Evolutionary conservation across 257 asterid genomes (phyloP), one percentile per base, ranked within the genome.

Genomic region (Nicotiana undulata): DNA sequence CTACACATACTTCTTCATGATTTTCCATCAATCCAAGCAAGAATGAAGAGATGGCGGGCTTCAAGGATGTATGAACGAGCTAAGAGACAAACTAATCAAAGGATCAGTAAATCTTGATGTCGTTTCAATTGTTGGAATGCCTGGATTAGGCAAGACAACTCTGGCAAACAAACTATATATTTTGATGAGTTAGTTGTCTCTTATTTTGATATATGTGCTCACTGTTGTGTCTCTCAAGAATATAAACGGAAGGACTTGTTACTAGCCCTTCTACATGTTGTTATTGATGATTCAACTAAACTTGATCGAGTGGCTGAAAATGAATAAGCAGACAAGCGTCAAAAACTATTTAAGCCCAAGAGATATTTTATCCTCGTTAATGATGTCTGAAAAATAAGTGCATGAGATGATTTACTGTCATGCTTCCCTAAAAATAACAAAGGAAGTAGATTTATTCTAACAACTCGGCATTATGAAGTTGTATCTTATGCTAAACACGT

Each of bases 51-150:
- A 77, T 89, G 9, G 90, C 88, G 3, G 92, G 90, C 79, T 88
- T 89, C 31, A 88, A 86, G 12, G 93, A 89, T 46, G 93, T 86
- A 86, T 85, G 1, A 64, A 22, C 6, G 81, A 22, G 31, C 13
- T 89, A 31, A 76, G 77, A 51, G 84, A 55, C 16, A 83, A 82
- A 44, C 85, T 89, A 61, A 79, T 10, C 0, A 84, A 81, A n/a
- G 89, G 85, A 74, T 56, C 86, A 1, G 4, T 7, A 11, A 37
- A 79, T 2, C 83, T 88, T 20, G 90, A 82, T 37, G 87, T 84
- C 56, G 70, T 88, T 80, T 84, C 91, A 40, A 82, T 89, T 63
- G 82, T 88, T 40, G 93, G 93, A 5, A 89, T 89, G 91, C 90
- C 79, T 7, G 61, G 61, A 74, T 74, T 74, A 49, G 79, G 79